A percentile compares a stretch with the other conserved stretches of the same genome.
Conservation (phyloP, 352 stramenopile species). For the Phytophthora tentaculata region DNA sequence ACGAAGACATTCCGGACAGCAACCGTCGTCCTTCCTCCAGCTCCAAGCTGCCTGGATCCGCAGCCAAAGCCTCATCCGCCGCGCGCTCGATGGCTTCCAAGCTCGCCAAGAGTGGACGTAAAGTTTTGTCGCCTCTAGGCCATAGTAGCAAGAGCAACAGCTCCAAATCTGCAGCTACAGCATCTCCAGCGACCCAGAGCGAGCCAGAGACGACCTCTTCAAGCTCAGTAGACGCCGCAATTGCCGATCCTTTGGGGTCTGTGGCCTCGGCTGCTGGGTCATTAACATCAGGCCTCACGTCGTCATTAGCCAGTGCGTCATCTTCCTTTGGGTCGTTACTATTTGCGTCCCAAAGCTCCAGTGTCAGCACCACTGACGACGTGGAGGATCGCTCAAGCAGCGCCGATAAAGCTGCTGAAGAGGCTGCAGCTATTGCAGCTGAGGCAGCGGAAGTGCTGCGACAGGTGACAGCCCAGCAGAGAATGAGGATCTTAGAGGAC, state of each 20-base stretch:
- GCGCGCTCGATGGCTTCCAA: slow-evolving; percentile 72
- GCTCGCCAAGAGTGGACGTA: slow-evolving; percentile 56
- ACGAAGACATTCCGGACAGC: slow-evolving; percentile 1
- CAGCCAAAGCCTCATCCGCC: slow-evolving; percentile 47
- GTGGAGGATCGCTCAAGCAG: slow-evolving; percentile 7
- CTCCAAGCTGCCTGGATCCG: slow-evolving; percentile 28
- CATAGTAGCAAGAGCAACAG: slow-evolving; percentile 12
- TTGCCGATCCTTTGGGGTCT: slow-evolving; percentile 23
- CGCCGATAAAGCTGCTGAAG: slow-evolving; percentile 20
- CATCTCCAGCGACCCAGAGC: slow-evolving; percentile 5
- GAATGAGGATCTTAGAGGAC: slow-evolving; percentile 75
- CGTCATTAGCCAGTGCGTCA: slow-evolving; percentile 46
- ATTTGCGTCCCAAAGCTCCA: slow-evolving; percentile 47
- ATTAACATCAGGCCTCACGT: slow-evolving; percentile 34
- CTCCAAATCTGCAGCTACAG: slow-evolving; percentile 1
- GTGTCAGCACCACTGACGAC: slow-evolving; percentile 17
- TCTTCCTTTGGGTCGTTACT: slow-evolving; percentile 53
- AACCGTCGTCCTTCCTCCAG: slow-evolving; percentile 11
- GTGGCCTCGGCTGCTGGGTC: slow-evolving; percentile 33
- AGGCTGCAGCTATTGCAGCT: slow-evolving; percentile 19
- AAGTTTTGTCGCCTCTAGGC: slow-evolving; percentile 56
- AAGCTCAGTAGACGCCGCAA: slow-evolving; percentile 7
- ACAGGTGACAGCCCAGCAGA: slow-evolving; percentile 69
- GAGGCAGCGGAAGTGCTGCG: slow-evolving; percentile 37
- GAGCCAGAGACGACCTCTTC: slow-evolving; percentile 15